phyloP scores from a whole-genome alignment of 257 asterid genomes.

The Mentha longifolia region DNA sequence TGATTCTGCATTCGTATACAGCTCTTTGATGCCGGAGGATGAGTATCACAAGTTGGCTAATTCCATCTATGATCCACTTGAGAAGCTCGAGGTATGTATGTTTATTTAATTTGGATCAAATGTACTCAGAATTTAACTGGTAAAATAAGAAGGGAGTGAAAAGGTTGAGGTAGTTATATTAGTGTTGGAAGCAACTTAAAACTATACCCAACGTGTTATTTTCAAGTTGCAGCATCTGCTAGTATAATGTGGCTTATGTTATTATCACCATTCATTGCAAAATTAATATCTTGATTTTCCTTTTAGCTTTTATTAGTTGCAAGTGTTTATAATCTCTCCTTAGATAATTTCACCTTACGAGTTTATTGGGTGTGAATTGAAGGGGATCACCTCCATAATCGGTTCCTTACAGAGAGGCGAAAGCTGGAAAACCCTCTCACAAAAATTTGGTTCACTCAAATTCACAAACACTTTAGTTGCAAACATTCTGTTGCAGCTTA shows the following conservation, averaged over 20 bases:
- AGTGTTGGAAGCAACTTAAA: neutral
- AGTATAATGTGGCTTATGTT: neutral
- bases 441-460: slow-evolving; percentile 46
- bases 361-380: neutral
- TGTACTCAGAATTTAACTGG: neutral
- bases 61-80: slow-evolving; percentile 70
- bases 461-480: slow-evolving; percentile 46
- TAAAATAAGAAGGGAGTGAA: neutral
- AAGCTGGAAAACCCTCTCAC: slow-evolving; percentile 60
- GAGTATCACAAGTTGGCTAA: slow-evolving; percentile 80
- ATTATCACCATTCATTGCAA: neutral
- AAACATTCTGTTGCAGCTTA: slow-evolving; percentile 59
- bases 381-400: slow-evolving; percentile 42
- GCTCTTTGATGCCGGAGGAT: slow-evolving; percentile 73
- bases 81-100: slow-evolving; percentile 74
- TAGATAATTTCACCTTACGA: neutral
- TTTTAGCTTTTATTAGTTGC: neutral
- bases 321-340: neutral
- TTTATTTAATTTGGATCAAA: neutral
- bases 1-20: slow-evolving; percentile 31
- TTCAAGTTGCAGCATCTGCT: neutral
- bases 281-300: slow-evolving; percentile 1
- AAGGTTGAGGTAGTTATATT: neutral
- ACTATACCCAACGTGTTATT: neutral
- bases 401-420: slow-evolving; percentile 51